Evolutionary conservation across 2,329 filamentous ascomycete genomes (phyloP).

Genomic region (Hypoxylon sp.): DNA sequence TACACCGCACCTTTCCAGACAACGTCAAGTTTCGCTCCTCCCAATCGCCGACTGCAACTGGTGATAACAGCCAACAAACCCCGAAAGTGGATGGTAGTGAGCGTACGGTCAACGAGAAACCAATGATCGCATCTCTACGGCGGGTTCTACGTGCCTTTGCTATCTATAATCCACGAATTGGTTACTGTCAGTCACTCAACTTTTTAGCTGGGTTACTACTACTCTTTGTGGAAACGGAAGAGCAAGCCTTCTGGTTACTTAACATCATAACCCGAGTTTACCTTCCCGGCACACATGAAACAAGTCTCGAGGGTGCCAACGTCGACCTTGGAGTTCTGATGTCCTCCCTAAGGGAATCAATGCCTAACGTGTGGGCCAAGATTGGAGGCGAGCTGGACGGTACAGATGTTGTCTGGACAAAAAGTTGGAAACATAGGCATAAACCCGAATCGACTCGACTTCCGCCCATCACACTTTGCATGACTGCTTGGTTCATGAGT

Average conservation of each 20-base stretch:
- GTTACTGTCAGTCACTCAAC: constrained; percentile 96
- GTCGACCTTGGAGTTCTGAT: constrained; percentile 95
- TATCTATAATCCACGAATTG: constrained; percentile 90
- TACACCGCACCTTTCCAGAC: constrained; percentile 95
- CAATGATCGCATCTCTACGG: constrained; percentile 84
- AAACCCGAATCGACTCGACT: constrained; percentile 68
- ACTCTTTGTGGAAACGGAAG: constrained; percentile 88
- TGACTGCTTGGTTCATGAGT: constrained; percentile 98
- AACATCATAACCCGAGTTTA: constrained; percentile 92
- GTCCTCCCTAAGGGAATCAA: constrained; percentile 84
- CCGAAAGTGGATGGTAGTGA: constrained; percentile 51
- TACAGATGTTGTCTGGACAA: constrained; percentile 56
- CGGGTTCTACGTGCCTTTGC: constrained; percentile 91
- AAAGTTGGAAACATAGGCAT: constrained; percentile 58
- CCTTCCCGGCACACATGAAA: constrained; percentile 91
- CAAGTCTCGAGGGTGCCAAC: constrained; percentile 91
- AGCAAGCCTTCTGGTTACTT: constrained; percentile 92
- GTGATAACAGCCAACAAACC: constrained; percentile 58
- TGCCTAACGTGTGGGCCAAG: constrained; percentile 88
- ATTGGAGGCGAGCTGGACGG: constrained; percentile 83
- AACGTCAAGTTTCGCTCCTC: constrained; percentile 88
- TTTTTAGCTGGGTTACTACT: constrained; percentile 92
- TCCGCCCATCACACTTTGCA: constrained; percentile 91
- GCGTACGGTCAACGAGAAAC: constrained; percentile 70
- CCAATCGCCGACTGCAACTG: constrained; percentile 53